phyloP scores from a whole-genome alignment of 305 asterid species.

The Fraxinus floribunda region DNA sequence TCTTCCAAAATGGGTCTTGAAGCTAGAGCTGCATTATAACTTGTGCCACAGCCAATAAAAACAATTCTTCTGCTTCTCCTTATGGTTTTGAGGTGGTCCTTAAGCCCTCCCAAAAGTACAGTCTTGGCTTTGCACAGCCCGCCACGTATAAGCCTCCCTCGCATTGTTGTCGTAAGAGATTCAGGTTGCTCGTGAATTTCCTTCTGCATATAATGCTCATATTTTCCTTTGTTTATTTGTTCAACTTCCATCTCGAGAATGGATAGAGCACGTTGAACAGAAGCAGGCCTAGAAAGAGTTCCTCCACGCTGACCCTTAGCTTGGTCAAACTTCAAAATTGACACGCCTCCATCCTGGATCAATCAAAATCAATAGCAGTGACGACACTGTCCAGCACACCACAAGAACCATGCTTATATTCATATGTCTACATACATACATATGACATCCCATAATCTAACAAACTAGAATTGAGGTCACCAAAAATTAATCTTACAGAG shows the following conservation, averaged over 20 bases:
- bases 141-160: constrained; percentile 93
- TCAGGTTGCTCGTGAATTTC: constrained; percentile 98
- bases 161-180: constrained; percentile 88
- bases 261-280: constrained; percentile 92
- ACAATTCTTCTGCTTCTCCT: constrained; percentile 94
- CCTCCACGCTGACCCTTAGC: constrained; percentile 52
- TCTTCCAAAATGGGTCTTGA: constrained; percentile 91
- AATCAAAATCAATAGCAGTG: constrained; percentile 15
- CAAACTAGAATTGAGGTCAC: neutral
- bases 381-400: neutral
- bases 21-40: constrained; percentile 96
- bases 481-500: neutral
- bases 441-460: neutral
- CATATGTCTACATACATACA: neutral
- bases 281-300: constrained; percentile 64
- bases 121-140: constrained; percentile 82
- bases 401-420: neutral
- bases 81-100: constrained; percentile 88
- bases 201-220: constrained; percentile 97
- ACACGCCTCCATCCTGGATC: constrained; percentile 79
- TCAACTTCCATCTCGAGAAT: constrained; percentile 95
- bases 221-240: constrained; percentile 93
- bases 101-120: constrained; percentile 92
- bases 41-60: constrained; percentile 94
- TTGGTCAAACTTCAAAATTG: constrained; percentile 76